Evolutionary conservation across 2,329 filamentous ascomycete genomes (phyloP), one percentile per base, ranked within the genome.

Genomic region (Neonectria punicea): DNA sequence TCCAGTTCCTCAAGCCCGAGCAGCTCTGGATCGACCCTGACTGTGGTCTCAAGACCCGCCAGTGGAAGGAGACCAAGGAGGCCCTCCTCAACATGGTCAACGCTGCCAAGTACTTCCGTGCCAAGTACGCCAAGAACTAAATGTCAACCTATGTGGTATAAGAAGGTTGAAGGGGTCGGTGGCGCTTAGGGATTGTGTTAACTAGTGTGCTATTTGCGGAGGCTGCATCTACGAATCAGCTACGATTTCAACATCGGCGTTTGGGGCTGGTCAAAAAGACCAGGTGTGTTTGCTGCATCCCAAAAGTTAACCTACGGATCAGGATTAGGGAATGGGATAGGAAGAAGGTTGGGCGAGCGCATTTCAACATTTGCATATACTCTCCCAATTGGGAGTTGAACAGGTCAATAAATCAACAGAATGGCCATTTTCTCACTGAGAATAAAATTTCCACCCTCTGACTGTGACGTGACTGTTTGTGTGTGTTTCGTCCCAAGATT

Each of bases 11-110:
- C 84, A 95, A 94, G 89, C 94, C 94, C 65, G 94, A 98, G 79
- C 96, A 99, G 89, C 93, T 99, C 81, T 99, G 96, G 96, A 93
- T 98, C 86, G 95, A 99, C 88, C 96, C 96, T 74, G 96, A 99
- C 87, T 99, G 96, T 80, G 96, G 96, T 87, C 90, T 99, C 67
- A 99, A 99, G 93, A 99, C 96, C 75, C 93, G 96, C 77, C 92
- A 97, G 87, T 98, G 96, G 95, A 90, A 92, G 83, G 95, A 99
- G 90, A 97, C 94, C 83, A 98, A 98, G 92, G 93, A 93, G 79
- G 93, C 95, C 65, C 86, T 99, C 79, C 86, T 85, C 86, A 97
- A 98, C 91, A 92, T 99, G 93, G 95, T 99, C 84, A 94, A 95
- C 81, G 96, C 96, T 64, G 95, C 96, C 87, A 98, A 98, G 90